Evolutionary conservation across 108 stramenopile species (phyloP), one percentile per base, ranked within the genome.

Genomic region (Pseudonitzschia delicatissima): DNA sequence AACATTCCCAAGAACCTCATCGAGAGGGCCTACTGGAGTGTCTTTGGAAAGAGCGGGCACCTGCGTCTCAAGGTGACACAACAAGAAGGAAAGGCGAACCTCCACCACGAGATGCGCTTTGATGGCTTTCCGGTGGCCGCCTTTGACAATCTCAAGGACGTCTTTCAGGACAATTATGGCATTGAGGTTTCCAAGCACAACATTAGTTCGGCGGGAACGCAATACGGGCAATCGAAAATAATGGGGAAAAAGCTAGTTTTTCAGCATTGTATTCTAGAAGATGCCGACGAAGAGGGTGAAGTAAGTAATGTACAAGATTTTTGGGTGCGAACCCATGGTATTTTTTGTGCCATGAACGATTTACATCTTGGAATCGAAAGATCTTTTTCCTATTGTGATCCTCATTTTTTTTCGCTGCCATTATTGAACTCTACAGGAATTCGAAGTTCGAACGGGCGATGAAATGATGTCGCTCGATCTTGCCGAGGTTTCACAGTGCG

Each of bases 401-500:
- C 21, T 29, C 11, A 2, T 33, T 33, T 39, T 37, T 25, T 26
- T n/a, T 11, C 39, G 37, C 25, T 61, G 39, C 35, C 0, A 58
- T 58, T 8, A 29, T 13, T 9, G 5, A 58, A 34, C 28, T 15
- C 23, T 25, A 37, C 40, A 74, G 68, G 92, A 90, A 70, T 88
- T 88, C 62, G 92, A 93, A 71, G 86, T 89, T 0, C 75, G 83
- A 9, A 82, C 82, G 28, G 90, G 90, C 36, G 87, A 91, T 29
- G 94, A 95, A 77, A 87, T 95, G 82, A 59, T 92, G 53, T 77
- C 82, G n/a, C 51, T 95, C 33, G 87, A 95, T 69, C 73, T 95
- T 11, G 79, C 78, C 4, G 86, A 95, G 69, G 91, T 95, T 1
- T 78, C 80, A 33, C 94, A 95, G 68, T 95, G 94, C 58, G 94